Percentiles rank a stretch among this genome's conserved stretches.
Evolutionary conservation across 1,284 basidiomycete species (phyloP).

Genomic region (Kalmanozyma brasiliensis): DNA sequence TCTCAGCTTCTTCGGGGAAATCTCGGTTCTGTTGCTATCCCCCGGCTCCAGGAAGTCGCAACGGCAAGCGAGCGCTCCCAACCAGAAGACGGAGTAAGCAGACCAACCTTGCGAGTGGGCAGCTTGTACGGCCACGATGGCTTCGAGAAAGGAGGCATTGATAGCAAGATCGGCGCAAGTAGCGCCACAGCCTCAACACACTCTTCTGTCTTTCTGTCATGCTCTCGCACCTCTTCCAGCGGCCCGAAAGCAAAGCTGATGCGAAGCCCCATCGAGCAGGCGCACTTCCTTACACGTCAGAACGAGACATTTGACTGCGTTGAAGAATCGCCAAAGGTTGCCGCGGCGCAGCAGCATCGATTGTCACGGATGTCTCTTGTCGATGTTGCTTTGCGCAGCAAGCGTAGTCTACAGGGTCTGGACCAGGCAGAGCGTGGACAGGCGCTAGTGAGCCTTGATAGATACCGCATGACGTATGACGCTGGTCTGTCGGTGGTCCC

Average conservation of each 20-base stretch:
- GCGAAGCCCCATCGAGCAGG: constrained; percentile 25
- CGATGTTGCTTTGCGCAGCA: constrained; percentile 50
- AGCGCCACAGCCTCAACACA: constrained; percentile 16
- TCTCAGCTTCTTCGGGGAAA: no score
- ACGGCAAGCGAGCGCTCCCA: constrained; percentile 4
- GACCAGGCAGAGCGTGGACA: constrained; percentile 56
- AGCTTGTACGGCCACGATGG: constrained; percentile 58
- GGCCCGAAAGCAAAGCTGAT: constrained; percentile 40
- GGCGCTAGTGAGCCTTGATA: constrained; percentile 54
- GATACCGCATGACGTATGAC: constrained; percentile 43
- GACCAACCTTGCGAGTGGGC: constrained; percentile 43
- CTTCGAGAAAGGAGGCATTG: constrained; percentile 42
- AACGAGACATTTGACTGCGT: background rate
- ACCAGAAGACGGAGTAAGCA: background rate
- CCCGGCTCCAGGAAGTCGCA: constrained; percentile 26
- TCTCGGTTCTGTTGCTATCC: no score
- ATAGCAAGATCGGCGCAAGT: constrained; percentile 28
- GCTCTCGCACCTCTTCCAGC: constrained; percentile 26
- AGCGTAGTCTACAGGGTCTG: constrained; percentile 45
- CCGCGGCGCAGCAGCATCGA: constrained; percentile 34
- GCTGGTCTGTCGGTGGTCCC: constrained; percentile 49
- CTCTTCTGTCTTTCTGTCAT: constrained; percentile 15
- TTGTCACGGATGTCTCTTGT: constrained; percentile 33
- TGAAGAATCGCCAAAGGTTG: constrained; percentile 32
- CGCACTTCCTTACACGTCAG: background rate